phyloP scores from a whole-genome alignment of 371 early-diverging fungal genomes.

The Rhizopus microsporus region DNA sequence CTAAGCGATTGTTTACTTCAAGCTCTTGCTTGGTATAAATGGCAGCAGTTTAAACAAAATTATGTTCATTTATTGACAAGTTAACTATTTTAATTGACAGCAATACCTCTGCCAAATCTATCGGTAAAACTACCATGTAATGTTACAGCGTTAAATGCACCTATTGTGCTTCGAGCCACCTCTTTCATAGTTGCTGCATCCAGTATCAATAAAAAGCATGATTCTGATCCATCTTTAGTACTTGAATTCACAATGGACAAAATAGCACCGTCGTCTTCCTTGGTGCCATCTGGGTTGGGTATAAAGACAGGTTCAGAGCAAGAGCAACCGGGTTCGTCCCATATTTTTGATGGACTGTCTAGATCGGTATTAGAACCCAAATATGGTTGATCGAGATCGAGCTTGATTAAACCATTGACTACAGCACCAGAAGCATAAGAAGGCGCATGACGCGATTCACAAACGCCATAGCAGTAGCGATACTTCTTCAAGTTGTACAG shows the following conservation, averaged over 20 bases:
- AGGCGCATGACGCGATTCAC: slow-evolving; percentile 45
- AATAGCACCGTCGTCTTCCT: slow-evolving; percentile 71
- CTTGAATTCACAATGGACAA: slow-evolving; percentile 54
- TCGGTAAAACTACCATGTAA: slow-evolving; percentile 52
- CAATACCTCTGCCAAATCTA: slow-evolving; percentile 33
- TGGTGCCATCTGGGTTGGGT: slow-evolving; percentile 44
- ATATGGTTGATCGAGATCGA: slow-evolving; percentile 48
- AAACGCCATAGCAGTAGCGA: slow-evolving; percentile 63
- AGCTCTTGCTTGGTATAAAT: slow-evolving; percentile 67
- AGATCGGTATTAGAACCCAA: slow-evolving; percentile 33
- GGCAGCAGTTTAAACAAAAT: slow-evolving; percentile 41
- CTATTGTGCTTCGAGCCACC: slow-evolving; percentile 55
- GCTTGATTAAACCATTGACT: slow-evolving; percentile 58
- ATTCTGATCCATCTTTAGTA: slow-evolving; percentile 36
- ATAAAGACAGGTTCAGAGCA: slow-evolving; percentile 76
- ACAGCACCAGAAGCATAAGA: slow-evolving; percentile 49
- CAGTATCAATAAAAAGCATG: slow-evolving; percentile 61
- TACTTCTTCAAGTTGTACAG: slow-evolving; percentile 42
- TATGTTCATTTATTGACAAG: slow-evolving; percentile 10
- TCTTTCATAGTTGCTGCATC: slow-evolving; percentile 63
- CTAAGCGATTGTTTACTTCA: slow-evolving; percentile 72
- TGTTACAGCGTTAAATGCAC: slow-evolving; percentile 42
- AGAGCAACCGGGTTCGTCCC: slow-evolving; percentile 59
- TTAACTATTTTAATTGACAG: slow-evolving; percentile 35
- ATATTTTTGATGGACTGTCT: slow-evolving; percentile 32